phyloP scores from a whole-genome alignment of 2,329 filamentous ascomycete species.

The Botrytis tulipae region DNA sequence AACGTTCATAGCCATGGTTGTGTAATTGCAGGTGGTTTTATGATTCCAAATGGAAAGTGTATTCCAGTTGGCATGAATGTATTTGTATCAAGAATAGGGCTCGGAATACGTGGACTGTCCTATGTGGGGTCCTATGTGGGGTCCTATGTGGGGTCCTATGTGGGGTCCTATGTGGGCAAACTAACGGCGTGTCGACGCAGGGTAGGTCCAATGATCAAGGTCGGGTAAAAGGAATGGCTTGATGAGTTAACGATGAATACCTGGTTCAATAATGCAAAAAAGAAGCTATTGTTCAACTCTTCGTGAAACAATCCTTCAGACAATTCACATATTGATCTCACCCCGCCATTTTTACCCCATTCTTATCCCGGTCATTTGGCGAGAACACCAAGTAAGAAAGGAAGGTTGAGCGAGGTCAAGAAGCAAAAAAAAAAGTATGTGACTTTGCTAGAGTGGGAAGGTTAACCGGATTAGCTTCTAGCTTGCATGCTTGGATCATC shows the following conservation, averaged over 20 bases:
- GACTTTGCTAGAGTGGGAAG: neutral
- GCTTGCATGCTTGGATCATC: neutral
- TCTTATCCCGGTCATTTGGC: neutral
- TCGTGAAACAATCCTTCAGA: neutral
- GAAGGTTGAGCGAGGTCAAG: neutral
- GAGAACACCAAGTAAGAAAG: neutral
- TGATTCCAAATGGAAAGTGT: neutral
- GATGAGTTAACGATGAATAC: neutral
- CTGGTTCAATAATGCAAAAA: neutral
- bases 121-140: too few species aligned
- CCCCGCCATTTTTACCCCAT: neutral
- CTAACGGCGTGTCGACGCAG: neutral
- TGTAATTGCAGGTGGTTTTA: neutral
- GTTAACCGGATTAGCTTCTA: neutral
- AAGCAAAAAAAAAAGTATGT: neutral
- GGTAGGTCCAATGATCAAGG: neutral
- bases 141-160: too few species aligned
- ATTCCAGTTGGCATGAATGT: neutral
- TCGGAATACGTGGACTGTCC: neutral
- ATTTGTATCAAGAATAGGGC: neutral
- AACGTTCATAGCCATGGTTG: conserved; percentile 39
- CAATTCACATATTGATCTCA: neutral
- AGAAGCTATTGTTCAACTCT: neutral
- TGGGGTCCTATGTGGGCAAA: neutral
- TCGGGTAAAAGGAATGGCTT: neutral